These are phyloP conservation scores for Ilex asprella DNA, from an alignment of 257 asterid genomes.

Conservation along the genomic window DNA sequence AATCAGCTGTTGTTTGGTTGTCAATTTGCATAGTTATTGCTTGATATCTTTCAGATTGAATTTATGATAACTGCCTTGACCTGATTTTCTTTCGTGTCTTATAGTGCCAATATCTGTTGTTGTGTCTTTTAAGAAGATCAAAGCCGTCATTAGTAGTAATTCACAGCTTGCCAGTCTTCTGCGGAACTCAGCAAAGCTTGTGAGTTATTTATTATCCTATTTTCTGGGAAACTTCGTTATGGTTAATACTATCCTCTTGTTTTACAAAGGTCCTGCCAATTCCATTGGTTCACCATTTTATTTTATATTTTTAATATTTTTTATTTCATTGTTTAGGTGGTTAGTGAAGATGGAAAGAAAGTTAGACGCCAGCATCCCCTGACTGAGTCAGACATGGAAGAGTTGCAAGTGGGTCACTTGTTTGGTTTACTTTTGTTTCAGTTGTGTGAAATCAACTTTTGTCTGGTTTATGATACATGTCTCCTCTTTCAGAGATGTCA, in stretches of 20 bases:
- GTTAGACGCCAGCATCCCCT: constrained; percentile 61
- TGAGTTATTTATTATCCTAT: constrained; percentile 17
- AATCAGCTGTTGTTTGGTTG: too few species aligned
- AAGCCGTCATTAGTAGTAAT: constrained; percentile 42
- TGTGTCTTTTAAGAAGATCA: constrained; percentile 78
- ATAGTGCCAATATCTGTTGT: constrained; percentile 79
- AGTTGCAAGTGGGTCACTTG: constrained; percentile 57
- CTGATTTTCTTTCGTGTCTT: constrained; percentile 10
- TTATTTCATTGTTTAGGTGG: constrained; percentile 38
- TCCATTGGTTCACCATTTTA: background rate
- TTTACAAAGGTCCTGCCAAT: constrained; percentile 6
- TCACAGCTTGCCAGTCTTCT: constrained; percentile 67
- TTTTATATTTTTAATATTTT: background rate
- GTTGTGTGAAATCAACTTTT: background rate
- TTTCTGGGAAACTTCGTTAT: background rate
- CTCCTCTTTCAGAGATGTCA: too few species aligned
- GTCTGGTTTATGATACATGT: background rate
- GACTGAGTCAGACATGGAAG: constrained; percentile 76
- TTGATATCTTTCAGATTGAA: background rate
- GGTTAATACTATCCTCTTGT: background rate
- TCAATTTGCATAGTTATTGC: background rate
- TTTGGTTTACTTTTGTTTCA: background rate
- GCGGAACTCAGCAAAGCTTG: constrained; percentile 61
- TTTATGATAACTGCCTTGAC: background rate
- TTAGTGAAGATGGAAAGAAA: constrained; percentile 83